Evolutionary conservation across 306 rosid genomes (phyloP), one percentile per base, ranked within the genome.

Genomic region (Quercus aquifolioides): DNA sequence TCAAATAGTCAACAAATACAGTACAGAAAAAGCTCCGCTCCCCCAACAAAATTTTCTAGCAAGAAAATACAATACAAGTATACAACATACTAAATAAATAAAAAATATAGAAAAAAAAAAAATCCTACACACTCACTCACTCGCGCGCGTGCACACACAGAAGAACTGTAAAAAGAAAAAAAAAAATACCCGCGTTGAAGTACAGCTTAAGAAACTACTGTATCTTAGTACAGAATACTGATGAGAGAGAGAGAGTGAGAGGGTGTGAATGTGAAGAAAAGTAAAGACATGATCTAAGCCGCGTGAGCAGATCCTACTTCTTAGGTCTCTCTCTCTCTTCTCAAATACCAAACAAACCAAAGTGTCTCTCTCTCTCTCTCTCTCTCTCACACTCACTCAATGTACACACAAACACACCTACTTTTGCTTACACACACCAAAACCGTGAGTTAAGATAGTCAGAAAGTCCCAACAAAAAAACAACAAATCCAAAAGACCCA

Each of bases 241-340:
- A 58, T 15, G 56, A 18, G 6, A 2, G 6, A 8, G 38, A 21
- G 6, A 15, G 78, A 26, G 21, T 9, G 17, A 10, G 20, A 0
- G 4, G 3, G 4, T 12, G 46, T 38, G 46, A 5, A 1, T 4
- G 41, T 33, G 18, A 72, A 5, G 11, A 19, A 19, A 33, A 17
- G 69, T 7, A 38, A 43, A 63, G 71, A 76, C 72, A 77, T 26
- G 57, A 60, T 77, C 69, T 79, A 63, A 74, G 84, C 86, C 84
- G 87, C 83, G 85, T 84, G 85, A 74, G 85, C 71, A 81, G 87
- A 81, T 86, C 84, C 78, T 73, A 78, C 64, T 75, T 80, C 69
- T 69, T 51, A 33, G 58, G 71, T 78, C 8, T 35, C 49, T 63
- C 55, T 4, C 63, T 43, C 51, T 49, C 54, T 49, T 13, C 15